Evolutionary conservation across 2,329 filamentous ascomycete genomes (phyloP), one percentile per base, ranked within the genome.

Genomic region (Venturia carpophila): DNA sequence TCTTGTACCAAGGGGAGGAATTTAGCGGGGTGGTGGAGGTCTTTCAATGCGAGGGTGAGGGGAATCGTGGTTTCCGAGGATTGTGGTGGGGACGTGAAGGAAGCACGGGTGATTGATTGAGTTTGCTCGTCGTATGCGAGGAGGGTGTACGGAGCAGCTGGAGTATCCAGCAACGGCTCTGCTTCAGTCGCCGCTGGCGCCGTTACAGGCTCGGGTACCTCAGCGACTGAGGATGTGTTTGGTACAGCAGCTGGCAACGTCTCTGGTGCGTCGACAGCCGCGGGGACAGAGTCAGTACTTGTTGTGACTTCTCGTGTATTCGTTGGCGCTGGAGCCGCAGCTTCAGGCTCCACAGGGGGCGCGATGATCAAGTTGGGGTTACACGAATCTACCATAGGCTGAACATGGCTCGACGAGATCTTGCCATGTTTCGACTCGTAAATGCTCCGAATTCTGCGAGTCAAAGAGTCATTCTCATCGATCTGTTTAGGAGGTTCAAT

Each of bases 341-440:
- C 21, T 39, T 39, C 21, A 21, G 30, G 34, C 56, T 60, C 56
- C 6, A 47, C 60, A 47, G 60, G 27, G 9, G 37, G 39, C 39
- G 27, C 60, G 24, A 52, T 52, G 11, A 52, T 52, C 47, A 52
- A 21, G 11, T 52, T 52, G 11, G 47, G 47, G 27, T 52, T 52
- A 13, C 56, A 41, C 37, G 61, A 37, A 43, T 63, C 61, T 15
- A 42, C 47, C 47, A 52, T 7, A 27, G 42, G 37, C 41, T 66
- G 65, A 19, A 21, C 30, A 45, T 65, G 65, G 15, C 24, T 37
- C 13, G 63, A 45, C 13, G 62, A 58, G 19, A 65, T 66, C 39
- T 64, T 27, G 7, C 65, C 65, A 56, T 66, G 61, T 34, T 43
- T 45, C 11, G 66, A 27, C 21, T 66, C 65, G 27, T 66, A 64